These are phyloP conservation scores for Flaveria linearis DNA, from an alignment of 129 eudicot genomes.

Conservation along the genomic window DNA sequence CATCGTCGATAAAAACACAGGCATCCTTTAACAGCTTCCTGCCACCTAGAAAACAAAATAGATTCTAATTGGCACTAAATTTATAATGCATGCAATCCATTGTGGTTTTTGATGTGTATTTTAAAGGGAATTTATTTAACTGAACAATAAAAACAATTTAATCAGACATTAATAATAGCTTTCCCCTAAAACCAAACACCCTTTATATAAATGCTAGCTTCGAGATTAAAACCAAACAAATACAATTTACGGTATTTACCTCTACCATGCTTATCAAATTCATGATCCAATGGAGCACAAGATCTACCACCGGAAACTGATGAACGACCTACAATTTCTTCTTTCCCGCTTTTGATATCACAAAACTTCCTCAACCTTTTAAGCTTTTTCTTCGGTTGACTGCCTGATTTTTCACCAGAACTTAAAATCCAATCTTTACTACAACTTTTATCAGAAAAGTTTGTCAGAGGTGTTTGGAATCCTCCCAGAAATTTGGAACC, in stretches of 20 bases:
- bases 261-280: constrained; percentile 36
- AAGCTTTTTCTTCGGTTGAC: constrained; percentile 47
- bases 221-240: constrained; percentile 6
- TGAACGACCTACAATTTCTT: constrained; percentile 26
- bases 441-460: constrained; percentile 44
- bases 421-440: constrained; percentile 67
- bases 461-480: constrained; percentile 46
- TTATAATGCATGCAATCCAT: neutral
- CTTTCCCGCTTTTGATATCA: constrained; percentile 36
- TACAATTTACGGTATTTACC: constrained; percentile 48
- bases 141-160: neutral
- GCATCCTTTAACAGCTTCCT: constrained; percentile 46
- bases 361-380: constrained; percentile 73
- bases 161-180: neutral
- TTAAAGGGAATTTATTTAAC: neutral
- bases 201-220: neutral
- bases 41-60: constrained; percentile 44
- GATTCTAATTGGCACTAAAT: neutral
- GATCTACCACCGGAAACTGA: constrained; percentile 28
- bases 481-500: constrained; percentile 40
- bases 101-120: constrained; percentile 3
- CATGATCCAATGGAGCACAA: constrained; percentile 26
- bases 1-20: constrained; percentile 62
- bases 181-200: neutral
- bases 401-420: constrained; percentile 53